These are phyloP conservation scores for Parachaetomium inaequale DNA, from an alignment of 495 filamentous ascomycete genomes.

Conservation along the genomic window DNA sequence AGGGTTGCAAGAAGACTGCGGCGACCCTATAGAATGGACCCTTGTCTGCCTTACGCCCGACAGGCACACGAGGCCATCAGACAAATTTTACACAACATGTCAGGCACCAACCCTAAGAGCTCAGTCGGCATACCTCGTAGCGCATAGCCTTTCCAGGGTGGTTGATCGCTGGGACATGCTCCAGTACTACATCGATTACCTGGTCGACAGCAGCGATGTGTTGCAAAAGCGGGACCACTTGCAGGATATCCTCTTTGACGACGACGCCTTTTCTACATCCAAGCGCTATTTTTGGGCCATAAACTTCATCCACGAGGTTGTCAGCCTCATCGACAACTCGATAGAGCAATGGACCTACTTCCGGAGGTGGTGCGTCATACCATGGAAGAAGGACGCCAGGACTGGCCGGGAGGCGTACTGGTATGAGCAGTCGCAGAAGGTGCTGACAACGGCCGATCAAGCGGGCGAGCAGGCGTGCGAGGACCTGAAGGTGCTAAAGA, in stretches of 20 bases:
- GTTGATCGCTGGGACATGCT: neutral
- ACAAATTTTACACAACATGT: neutral
- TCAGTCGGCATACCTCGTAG: neutral
- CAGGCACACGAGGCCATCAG: neutral
- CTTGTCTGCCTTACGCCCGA: neutral
- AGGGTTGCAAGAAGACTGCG: too few species aligned
- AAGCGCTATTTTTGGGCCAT: slow-evolving; percentile 21
- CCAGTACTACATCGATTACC: neutral
- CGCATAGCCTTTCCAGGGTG: neutral
- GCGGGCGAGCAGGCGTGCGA: neutral
- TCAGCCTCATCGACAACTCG: slow-evolving; percentile 9
- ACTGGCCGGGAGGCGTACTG: neutral
- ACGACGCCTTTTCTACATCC: slow-evolving; percentile 17
- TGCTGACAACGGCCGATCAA: neutral
- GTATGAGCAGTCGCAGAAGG: neutral
- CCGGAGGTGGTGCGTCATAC: neutral
- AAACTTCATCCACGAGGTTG: slow-evolving; percentile 15
- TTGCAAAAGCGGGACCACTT: neutral
- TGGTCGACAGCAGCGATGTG: neutral
- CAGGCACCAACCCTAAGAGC: neutral
- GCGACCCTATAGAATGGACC: neutral
- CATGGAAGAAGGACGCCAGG: neutral
- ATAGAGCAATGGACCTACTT: slow-evolving; percentile 13
- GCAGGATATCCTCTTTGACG: slow-evolving; percentile 11
- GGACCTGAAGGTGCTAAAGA: neutral